Conservation (phyloP, 2,329 filamentous ascomycete genomes). For the Trichothecium sympodiale region DNA sequence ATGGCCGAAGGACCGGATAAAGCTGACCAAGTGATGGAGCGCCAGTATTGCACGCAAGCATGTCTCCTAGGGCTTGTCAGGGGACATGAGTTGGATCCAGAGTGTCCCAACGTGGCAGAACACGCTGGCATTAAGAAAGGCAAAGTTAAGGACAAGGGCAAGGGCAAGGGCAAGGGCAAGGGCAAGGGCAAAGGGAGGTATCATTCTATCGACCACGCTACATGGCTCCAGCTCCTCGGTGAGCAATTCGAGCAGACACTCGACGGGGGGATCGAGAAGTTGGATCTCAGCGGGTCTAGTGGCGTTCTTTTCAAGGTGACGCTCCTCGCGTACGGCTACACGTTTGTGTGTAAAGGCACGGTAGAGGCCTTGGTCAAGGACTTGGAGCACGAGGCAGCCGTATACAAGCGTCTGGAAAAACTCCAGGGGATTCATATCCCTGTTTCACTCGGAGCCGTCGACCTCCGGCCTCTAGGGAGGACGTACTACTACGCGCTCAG, state of each 20-base stretch:
- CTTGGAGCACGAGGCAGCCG: slow-evolving; percentile 21
- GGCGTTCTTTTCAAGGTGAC: slow-evolving; percentile 29
- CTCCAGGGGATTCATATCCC: slow-evolving; percentile 24
- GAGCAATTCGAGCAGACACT: slow-evolving; percentile 17
- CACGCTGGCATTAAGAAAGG: too few species aligned
- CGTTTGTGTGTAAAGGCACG: slow-evolving; percentile 29
- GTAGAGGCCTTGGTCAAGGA: slow-evolving; percentile 17
- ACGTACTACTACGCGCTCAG: slow-evolving; percentile 21
- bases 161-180: not conserved
- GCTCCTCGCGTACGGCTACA: slow-evolving; percentile 29
- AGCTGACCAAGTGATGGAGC: too few species aligned
- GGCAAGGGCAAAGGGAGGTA: too few species aligned
- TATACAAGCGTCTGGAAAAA: slow-evolving; percentile 21
- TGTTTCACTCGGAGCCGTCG: slow-evolving; percentile 24
- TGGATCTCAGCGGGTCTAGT: slow-evolving; percentile 19
- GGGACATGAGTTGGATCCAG: slow-evolving; percentile 7
- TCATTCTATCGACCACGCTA: slow-evolving; percentile 16
- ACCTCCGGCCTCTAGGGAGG: slow-evolving; percentile 19
- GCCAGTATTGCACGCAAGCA: slow-evolving; percentile 7
- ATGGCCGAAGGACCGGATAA: too few species aligned
- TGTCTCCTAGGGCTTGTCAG: slow-evolving; percentile 9
- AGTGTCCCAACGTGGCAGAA: not conserved
- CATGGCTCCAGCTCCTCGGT: slow-evolving; percentile 18
- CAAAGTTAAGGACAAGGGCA: not conserved
- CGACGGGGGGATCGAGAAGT: slow-evolving; percentile 16